Conservation (phyloP, 768 basidiomycete species). For the Rhodotorula kratochvilovae region DNA sequence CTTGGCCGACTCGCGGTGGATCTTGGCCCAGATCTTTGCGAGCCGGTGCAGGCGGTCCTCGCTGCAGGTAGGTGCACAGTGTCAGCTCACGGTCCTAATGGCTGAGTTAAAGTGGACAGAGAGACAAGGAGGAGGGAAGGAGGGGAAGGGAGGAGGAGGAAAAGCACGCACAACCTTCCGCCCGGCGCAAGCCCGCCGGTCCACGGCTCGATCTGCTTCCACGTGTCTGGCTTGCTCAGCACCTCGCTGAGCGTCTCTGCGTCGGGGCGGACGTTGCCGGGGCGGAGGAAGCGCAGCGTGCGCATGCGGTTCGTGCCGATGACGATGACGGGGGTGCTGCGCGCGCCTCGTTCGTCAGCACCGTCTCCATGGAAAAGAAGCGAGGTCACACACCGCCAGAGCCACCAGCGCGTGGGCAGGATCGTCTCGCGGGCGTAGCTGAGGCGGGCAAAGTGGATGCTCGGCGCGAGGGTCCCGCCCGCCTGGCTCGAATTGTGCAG, state of each 20-base stretch:
- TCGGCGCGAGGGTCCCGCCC: slow-evolving; percentile 14
- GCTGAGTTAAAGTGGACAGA: too few species aligned
- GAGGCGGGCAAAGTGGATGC: slow-evolving; percentile 31
- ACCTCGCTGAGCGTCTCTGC: slow-evolving; percentile 6
- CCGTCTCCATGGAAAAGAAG: background rate
- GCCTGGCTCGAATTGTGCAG: slow-evolving; percentile 17
- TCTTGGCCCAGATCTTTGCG: slow-evolving; percentile 11
- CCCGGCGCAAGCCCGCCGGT: slow-evolving; percentile 20
- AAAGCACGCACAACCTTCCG: slow-evolving; percentile 11
- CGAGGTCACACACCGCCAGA: slow-evolving; percentile 28
- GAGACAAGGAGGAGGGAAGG: too few species aligned
- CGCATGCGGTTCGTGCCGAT: slow-evolving; percentile 17
- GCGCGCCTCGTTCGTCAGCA: background rate
- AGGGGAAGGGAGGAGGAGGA: background rate
- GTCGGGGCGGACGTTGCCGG: slow-evolving; percentile 21
- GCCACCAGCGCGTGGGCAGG: slow-evolving; percentile 25
- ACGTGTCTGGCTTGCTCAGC: slow-evolving; percentile 14
- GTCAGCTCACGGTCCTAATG: background rate
- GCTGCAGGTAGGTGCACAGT: background rate
- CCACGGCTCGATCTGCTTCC: slow-evolving; percentile 20
- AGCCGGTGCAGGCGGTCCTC: background rate
- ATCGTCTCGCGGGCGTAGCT: slow-evolving; percentile 32
- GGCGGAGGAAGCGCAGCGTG: slow-evolving; percentile 25
- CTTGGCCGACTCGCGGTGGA: slow-evolving; percentile 24
- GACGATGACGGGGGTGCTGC: slow-evolving; percentile 27